phyloP scores from a whole-genome alignment of 148 eudicot species.

The Bassia scoparia region DNA sequence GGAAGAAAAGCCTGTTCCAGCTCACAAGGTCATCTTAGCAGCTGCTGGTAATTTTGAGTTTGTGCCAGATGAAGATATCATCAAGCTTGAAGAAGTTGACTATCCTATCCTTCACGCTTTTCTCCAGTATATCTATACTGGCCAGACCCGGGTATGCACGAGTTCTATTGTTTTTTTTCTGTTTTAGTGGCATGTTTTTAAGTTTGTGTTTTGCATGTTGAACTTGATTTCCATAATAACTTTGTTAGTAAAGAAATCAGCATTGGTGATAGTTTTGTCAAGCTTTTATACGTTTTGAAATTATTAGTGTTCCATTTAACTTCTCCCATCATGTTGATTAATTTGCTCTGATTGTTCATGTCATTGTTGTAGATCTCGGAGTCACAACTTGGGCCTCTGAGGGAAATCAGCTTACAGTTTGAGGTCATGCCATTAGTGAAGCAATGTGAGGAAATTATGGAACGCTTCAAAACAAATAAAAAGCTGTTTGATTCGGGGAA shows the following conservation, averaged over 20 bases:
- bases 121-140: conserved; percentile 75
- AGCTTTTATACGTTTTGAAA: background rate
- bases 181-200: background rate
- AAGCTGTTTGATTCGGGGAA: conserved; percentile 63
- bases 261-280: background rate
- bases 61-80: conserved; percentile 42
- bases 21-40: conserved; percentile 76
- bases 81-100: conserved; percentile 49
- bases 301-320: background rate
- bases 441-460: conserved; percentile 73
- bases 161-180: background rate
- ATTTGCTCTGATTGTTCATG: conserved; percentile 5
- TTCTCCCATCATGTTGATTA: no score
- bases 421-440: conserved; percentile 66
- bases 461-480: conserved; percentile 68
- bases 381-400: conserved; percentile 51
- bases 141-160: conserved; percentile 60
- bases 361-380: conserved; percentile 51
- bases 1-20: conserved; percentile 75
- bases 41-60: conserved; percentile 63
- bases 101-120: conserved; percentile 59
- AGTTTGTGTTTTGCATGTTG: background rate
- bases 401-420: conserved; percentile 52
- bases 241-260: background rate
- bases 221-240: background rate